These are phyloP conservation scores for Rehmannia glutinosa DNA, from an alignment of 257 asterid genomes.

Conservation along the genomic window DNA sequence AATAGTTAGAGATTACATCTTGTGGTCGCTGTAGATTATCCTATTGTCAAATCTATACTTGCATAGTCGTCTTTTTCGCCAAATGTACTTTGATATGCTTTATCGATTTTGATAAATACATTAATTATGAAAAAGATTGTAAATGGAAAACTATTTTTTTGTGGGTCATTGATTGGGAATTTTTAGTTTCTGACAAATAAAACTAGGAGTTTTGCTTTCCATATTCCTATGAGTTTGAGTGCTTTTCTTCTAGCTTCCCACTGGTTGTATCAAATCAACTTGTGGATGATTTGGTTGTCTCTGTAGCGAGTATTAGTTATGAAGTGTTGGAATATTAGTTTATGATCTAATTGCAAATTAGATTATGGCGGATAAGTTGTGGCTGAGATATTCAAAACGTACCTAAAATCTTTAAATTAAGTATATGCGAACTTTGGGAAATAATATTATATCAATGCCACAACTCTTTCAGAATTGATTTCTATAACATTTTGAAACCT, in stretches of 20 bases:
- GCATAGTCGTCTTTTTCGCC: background rate
- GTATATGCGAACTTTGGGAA: background rate
- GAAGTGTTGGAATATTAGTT: background rate
- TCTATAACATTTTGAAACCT: background rate
- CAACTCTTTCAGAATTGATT: background rate
- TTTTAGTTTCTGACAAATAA: background rate
- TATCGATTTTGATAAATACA: background rate
- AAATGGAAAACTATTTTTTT: background rate
- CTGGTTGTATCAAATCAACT: background rate
- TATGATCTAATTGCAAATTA: background rate
- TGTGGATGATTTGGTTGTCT: background rate
- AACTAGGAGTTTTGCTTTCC: background rate
- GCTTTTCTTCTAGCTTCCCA: background rate
- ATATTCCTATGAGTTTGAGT: background rate
- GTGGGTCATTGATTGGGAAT: background rate
- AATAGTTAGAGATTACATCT: background rate
- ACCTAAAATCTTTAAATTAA: background rate
- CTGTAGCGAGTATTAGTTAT: background rate
- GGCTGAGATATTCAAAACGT: background rate
- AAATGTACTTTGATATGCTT: background rate
- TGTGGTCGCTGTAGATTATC: slow-evolving; percentile 2
- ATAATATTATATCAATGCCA: background rate
- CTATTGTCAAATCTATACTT: background rate
- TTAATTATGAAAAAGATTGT: background rate
- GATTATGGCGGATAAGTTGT: background rate